These are phyloP conservation scores for Ascochyta lentis DNA, from an alignment of 2,329 filamentous ascomycete genomes.

Conservation along the genomic window DNA sequence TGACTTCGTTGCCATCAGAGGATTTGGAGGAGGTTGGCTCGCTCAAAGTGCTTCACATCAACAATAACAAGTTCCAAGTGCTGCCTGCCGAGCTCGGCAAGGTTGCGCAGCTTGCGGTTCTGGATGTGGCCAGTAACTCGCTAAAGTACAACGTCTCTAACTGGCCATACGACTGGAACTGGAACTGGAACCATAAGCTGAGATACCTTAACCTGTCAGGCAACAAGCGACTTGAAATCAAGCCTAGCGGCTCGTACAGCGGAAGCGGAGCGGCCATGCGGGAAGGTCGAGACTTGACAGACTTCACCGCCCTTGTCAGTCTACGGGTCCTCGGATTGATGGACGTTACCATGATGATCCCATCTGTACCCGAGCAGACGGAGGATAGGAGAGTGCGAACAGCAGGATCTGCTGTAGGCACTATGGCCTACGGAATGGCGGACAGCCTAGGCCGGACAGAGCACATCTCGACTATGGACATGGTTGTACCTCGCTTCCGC, in stretches of 20 bases:
- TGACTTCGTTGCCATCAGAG: slow-evolving; percentile 89
- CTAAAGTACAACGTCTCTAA: slow-evolving; percentile 99
- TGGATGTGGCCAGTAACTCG: slow-evolving; percentile 94
- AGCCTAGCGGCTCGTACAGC: slow-evolving; percentile 66
- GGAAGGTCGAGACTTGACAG: slow-evolving; percentile 77
- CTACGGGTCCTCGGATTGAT: slow-evolving; percentile 90
- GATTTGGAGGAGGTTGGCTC: slow-evolving; percentile 90
- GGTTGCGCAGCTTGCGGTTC: slow-evolving; percentile 85
- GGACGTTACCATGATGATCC: slow-evolving; percentile 95
- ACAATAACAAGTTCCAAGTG: slow-evolving; percentile 97
- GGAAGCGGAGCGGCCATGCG: slow-evolving; percentile 53
- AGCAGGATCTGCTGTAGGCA: slow-evolving; percentile 91
- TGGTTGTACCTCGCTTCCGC: slow-evolving; percentile 91
- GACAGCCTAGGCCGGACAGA: slow-evolving; percentile 93
- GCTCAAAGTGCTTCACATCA: slow-evolving; percentile 90
- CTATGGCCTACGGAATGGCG: slow-evolving; percentile 95
- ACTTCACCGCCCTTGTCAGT: slow-evolving; percentile 85
- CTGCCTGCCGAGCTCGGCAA: slow-evolving; percentile 94
- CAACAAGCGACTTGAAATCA: slow-evolving; percentile 95
- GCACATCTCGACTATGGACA: slow-evolving; percentile 92
- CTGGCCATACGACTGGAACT: slow-evolving; percentile 99
- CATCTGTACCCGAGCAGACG: slow-evolving; percentile 91
- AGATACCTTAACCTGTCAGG: slow-evolving; percentile 96
- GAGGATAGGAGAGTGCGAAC: slow-evolving; percentile 95
- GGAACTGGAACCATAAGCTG: slow-evolving; percentile 96